Evolutionary conservation across 768 basidiomycete species (phyloP).

Genomic region (Candolleomyces aberdarensis): DNA sequence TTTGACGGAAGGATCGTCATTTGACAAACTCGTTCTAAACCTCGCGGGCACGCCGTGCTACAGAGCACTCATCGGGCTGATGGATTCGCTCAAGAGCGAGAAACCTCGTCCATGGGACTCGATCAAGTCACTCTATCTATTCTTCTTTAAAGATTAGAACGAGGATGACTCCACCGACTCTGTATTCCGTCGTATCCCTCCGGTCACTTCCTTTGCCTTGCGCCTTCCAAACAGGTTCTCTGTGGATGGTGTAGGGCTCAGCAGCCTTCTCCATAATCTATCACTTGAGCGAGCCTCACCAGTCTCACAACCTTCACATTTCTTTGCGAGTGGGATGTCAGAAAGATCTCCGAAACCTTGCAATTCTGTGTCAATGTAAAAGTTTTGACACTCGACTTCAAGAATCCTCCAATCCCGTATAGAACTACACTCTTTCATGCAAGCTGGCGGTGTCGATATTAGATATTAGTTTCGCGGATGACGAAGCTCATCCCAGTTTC

Average conservation of each 20-base stretch:
- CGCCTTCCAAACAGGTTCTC: background rate
- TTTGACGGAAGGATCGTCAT: background rate
- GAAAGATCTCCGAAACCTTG: background rate
- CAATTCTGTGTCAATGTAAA: background rate
- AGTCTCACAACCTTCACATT: background rate
- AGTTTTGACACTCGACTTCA: background rate
- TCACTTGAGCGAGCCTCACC: background rate
- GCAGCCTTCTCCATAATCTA: background rate
- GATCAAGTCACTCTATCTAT: background rate
- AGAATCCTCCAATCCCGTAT: background rate
- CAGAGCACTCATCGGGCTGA: background rate
- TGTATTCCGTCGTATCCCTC: background rate
- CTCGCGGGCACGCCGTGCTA: background rate
- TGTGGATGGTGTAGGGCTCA: background rate
- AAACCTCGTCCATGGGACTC: background rate
- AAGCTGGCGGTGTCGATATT: no score
- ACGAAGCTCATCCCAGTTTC: no score
- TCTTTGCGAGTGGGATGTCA: background rate
- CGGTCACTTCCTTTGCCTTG: background rate
- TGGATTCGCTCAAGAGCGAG: background rate
- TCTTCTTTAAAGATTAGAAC: background rate
- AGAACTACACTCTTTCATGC: background rate
- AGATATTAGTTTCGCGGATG: no score
- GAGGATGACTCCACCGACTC: background rate
- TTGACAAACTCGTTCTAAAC: background rate